Evolutionary conservation across 73 alveolate genomes (phyloP), one percentile per base, ranked within the genome.

Genomic region (Symbiodinium pilosum): DNA sequence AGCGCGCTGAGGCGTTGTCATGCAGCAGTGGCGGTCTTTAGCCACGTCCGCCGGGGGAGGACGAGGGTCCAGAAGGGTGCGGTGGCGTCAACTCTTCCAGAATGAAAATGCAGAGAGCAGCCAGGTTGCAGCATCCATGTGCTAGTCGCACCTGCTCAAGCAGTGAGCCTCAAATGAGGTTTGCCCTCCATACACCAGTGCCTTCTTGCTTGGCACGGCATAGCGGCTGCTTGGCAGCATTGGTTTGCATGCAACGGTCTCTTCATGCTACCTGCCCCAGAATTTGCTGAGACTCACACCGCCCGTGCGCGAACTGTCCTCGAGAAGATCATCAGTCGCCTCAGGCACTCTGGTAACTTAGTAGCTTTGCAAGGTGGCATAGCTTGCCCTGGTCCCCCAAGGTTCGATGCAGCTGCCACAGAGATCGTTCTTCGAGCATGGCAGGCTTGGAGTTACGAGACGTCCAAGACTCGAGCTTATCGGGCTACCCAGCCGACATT

Each of bases 391-490:
- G n/a, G n/a, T n/a, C n/a, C n/a, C n/a, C 52, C 34, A 52, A 91
- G 97, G 97, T 38, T 34, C 21, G 87, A 40, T 11, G 47, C 77
- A 18, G 47, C 38, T 1, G 39, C 41, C 14, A 91, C 68, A 43
- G 89, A 71, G 59, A 51, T 28, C 77, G 77, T 42, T 36, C 28
- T 91, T 68, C 44, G 84, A 7, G 54, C 40, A 4, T 91, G 97
- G 97, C 97, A 91, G 36, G 89, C 88, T n/a, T 91, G 97, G 97
- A 71, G 87, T 77, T 91, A 91, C 51, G 97, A 69, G 68, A 91
- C 51, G 41, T 87, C 97, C 83, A 91, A 91, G 84, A 56, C 87
- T 64, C 43, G 97, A 43, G 97, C 97, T 0, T 91, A 64, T 41
- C 95, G 95, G n/a, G 95, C 32, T 21, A 9, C 84, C n/a, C 16